Evolutionary conservation across 2,329 filamentous ascomycete species (phyloP).

Genomic region (Hirsutella rhossiliensis): DNA sequence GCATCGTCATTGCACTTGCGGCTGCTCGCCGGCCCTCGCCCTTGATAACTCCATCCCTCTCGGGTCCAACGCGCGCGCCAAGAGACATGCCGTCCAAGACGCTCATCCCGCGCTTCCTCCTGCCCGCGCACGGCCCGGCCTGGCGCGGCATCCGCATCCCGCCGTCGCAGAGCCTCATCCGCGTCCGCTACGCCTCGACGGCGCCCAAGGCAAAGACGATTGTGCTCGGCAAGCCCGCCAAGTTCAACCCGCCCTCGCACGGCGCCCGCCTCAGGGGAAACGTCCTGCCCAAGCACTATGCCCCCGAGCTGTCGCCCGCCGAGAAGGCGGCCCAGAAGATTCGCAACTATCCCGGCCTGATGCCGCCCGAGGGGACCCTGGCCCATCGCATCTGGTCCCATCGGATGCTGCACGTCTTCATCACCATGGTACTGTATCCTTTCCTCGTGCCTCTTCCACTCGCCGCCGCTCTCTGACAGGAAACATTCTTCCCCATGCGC

Average conservation of each 20-base stretch:
- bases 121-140: constrained; percentile 46
- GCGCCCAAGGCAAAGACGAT: constrained; percentile 36
- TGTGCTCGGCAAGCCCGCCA: constrained; percentile 74
- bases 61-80: neutral
- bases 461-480: neutral
- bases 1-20: neutral
- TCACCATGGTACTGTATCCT: constrained; percentile 57
- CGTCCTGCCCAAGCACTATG: constrained; percentile 55
- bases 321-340: constrained; percentile 54
- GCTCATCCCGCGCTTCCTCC: constrained; percentile 54
- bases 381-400: constrained; percentile 77
- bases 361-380: constrained; percentile 72
- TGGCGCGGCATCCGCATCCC: constrained; percentile 34
- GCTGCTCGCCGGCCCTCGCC: neutral
- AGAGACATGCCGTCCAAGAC: constrained; percentile 32
- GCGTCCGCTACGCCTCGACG: constrained; percentile 21
- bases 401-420: constrained; percentile 62
- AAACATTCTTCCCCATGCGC: neutral
- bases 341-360: constrained; percentile 77
- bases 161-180: constrained; percentile 21
- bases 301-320: constrained; percentile 53
- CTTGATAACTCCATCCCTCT: neutral
- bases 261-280: constrained; percentile 51
- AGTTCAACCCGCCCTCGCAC: constrained; percentile 89
- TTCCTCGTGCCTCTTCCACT: neutral